Conservation (phyloP, 1,284 basidiomycete genomes). For the Austroboletus niveus region DNA sequence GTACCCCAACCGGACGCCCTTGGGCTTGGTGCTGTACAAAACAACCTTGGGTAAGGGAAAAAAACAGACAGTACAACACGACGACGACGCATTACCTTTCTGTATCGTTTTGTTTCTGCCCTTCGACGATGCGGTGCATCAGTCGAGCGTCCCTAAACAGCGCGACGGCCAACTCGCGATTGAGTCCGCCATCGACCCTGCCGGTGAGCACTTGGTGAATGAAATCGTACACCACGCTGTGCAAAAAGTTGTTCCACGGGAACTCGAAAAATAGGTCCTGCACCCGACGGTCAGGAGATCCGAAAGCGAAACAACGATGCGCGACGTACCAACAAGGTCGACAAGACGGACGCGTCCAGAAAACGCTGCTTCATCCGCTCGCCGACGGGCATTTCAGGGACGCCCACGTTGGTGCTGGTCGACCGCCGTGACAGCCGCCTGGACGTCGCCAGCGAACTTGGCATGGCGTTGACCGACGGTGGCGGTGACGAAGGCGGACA, state of each 20-base stretch:
- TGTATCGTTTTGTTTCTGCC: conserved; percentile 74
- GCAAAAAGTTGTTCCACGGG: conserved; percentile 98
- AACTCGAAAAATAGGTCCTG: conserved; percentile 94
- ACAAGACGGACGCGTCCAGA: conserved; percentile 68
- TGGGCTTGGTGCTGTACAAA: conserved; percentile 53
- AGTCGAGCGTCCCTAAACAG: conserved; percentile 80
- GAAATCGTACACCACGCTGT: conserved; percentile 96
- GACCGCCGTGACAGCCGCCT: conserved; percentile 53
- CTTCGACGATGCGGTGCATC: conserved; percentile 82
- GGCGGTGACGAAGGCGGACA: conserved; percentile 27
- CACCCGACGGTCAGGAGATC: background rate
- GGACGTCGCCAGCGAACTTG: conserved; percentile 39
- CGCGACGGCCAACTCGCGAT: conserved; percentile 77
- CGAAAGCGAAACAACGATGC: conserved; percentile 1
- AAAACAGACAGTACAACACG: background rate
- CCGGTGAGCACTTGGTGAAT: conserved; percentile 96
- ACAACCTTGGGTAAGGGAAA: background rate
- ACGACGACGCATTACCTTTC: conserved; percentile 52
- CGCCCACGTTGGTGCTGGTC: conserved; percentile 32
- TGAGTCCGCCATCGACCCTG: conserved; percentile 70
- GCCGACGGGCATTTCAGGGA: conserved; percentile 49
- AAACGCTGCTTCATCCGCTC: conserved; percentile 79
- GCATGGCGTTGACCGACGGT: conserved; percentile 35
- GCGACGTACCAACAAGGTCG: conserved; percentile 66
- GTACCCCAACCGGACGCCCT: conserved; percentile 81